Percentiles rank a stretch among this genome's conserved stretches.
phyloP scores from a whole-genome alignment of 306 rosid species.

The Corylus americana region DNA sequence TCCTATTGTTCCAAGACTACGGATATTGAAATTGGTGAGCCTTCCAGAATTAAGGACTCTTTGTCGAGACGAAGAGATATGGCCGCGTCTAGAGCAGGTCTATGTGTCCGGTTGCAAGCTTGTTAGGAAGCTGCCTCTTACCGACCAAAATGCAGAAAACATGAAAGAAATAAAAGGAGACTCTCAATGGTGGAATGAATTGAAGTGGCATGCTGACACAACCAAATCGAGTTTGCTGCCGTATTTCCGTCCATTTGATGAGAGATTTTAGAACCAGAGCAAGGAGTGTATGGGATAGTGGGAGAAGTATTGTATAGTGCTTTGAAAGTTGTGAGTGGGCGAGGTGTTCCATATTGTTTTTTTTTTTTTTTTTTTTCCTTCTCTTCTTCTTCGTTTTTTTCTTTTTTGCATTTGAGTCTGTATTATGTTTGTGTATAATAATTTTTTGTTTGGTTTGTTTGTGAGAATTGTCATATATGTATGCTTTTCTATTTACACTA shows the following conservation, averaged over 20 bases:
- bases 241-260: neutral
- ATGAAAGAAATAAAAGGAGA: constrained; percentile 15
- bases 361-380: too few relatives aligned
- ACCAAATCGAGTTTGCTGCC: neutral
- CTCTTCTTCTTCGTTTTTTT: too few relatives aligned
- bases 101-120: neutral
- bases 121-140: constrained; percentile 6
- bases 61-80: constrained; percentile 14
- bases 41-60: constrained; percentile 20
- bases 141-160: neutral
- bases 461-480: too few relatives aligned
- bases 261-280: too few relatives aligned
- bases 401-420: too few relatives aligned
- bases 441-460: too few relatives aligned
- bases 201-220: neutral
- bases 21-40: constrained; percentile 2
- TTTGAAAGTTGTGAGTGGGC: too few relatives aligned
- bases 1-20: constrained; percentile 18
- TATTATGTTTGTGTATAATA: too few relatives aligned
- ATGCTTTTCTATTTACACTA: neutral
- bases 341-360: too few relatives aligned
- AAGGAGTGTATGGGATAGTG: too few relatives aligned
- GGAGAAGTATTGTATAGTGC: too few relatives aligned
- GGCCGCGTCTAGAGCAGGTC: constrained; percentile 14
- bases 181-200: constrained; percentile 4